A percentile compares a stretch with the other conserved stretches of the same genome.
These are phyloP conservation scores for Pistacia integerrima DNA, from an alignment of 345 rosid species.

Conservation along the genomic window DNA sequence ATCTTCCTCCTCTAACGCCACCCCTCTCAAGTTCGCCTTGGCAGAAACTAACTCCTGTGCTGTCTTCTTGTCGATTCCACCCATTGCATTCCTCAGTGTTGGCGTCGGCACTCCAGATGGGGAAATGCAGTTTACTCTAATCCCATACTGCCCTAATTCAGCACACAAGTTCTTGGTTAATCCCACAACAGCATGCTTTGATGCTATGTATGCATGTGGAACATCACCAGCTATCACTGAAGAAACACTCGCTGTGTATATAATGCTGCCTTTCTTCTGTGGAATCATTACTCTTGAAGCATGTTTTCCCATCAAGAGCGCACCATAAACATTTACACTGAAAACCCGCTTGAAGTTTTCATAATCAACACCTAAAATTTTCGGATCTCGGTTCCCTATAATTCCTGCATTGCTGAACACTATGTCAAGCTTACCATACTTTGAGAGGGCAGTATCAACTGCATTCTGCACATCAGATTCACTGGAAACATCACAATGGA, in stretches of 20 bases:
- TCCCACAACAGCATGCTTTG: slow-evolving; percentile 26
- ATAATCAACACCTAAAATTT: neutral
- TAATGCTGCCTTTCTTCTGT: slow-evolving; percentile 19
- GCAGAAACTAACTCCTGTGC: neutral
- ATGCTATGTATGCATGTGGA: slow-evolving; percentile 15
- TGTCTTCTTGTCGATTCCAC: neutral
- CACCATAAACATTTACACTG: slow-evolving; percentile 24
- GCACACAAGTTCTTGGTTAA: slow-evolving; percentile 21
- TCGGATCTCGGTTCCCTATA: neutral
- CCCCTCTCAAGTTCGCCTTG: slow-evolving; percentile 13
- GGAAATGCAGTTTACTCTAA: slow-evolving; percentile 28
- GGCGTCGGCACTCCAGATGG: slow-evolving; percentile 5
- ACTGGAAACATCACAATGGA: slow-evolving; percentile 31
- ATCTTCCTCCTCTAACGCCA: slow-evolving; percentile 15
- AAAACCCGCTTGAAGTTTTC: slow-evolving; percentile 20
- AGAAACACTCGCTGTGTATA: slow-evolving; percentile 21
- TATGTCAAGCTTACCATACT: slow-evolving; percentile 35
- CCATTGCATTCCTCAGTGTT: neutral
- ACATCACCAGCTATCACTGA: neutral
- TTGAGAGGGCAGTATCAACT: slow-evolving; percentile 27
- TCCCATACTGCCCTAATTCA: slow-evolving; percentile 26
- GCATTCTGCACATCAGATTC: slow-evolving; percentile 25
- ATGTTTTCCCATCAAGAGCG: slow-evolving; percentile 29
- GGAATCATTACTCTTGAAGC: slow-evolving; percentile 35
- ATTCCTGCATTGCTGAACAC: slow-evolving; percentile 37